phyloP scores from a whole-genome alignment of 2,329 filamentous ascomycete genomes.

The Xylaria sp. region DNA sequence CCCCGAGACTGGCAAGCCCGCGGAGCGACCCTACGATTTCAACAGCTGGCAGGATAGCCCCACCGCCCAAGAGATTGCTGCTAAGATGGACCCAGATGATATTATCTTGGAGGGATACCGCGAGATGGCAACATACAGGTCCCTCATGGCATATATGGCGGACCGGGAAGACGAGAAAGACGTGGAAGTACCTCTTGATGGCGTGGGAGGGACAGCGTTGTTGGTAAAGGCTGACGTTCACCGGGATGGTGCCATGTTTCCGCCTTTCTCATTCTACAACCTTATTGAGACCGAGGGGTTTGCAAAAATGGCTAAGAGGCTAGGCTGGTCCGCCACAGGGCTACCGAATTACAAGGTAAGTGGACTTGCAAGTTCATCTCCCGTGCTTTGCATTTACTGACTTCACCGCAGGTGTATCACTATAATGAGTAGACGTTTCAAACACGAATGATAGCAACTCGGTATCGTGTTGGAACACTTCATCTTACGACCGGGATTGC shows the following conservation, averaged over 20 bases:
- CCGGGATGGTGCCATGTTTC: constrained; percentile 98
- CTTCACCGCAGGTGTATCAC: constrained; percentile 75
- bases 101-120: constrained; percentile 93
- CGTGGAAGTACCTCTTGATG: constrained; percentile 81
- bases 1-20: constrained; percentile 71
- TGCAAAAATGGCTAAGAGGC: constrained; percentile 90
- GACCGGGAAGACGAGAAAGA: constrained; percentile 65
- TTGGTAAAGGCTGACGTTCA: constrained; percentile 97
- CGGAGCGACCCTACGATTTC: constrained; percentile 90
- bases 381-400: constrained; percentile 27
- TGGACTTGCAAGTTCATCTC: not conserved
- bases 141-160: constrained; percentile 87
- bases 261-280: constrained; percentile 94
- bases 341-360: constrained; percentile 95
- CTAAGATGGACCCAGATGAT: constrained; percentile 88
- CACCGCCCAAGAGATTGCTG: constrained; percentile 77
- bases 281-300: constrained; percentile 98
- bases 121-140: constrained; percentile 91
- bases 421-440: constrained; percentile 77
- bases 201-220: constrained; percentile 91
- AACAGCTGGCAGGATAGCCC: constrained; percentile 97
- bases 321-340: constrained; percentile 88
- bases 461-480: constrained; percentile 40
- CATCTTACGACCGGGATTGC: constrained; percentile 14
- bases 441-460: constrained; percentile 31